A percentile compares a stretch with the other conserved stretches of the same genome.
Evolutionary conservation across 495 filamentous ascomycete genomes (phyloP).

Genomic region (Aspergillus cristatus): DNA sequence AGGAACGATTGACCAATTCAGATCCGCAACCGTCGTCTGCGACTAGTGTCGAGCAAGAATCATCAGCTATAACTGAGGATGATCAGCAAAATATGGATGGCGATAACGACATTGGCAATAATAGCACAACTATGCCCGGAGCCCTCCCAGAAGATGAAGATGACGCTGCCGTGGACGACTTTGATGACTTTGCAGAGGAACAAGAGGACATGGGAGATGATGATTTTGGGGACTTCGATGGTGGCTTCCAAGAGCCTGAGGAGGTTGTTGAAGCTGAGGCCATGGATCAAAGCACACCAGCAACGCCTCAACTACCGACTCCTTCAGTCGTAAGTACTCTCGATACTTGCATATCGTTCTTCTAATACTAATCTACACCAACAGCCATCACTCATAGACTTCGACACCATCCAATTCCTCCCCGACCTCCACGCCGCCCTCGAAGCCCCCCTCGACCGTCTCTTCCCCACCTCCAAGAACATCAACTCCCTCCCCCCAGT

Average conservation of each 20-base stretch:
- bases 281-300: slow-evolving; percentile 7
- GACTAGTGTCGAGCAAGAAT: slow-evolving; percentile 24
- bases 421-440: slow-evolving; percentile 37
- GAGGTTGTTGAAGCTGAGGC: slow-evolving; percentile 30
- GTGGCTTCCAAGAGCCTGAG: slow-evolving; percentile 63
- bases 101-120: slow-evolving; percentile 25
- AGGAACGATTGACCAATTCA: slow-evolving; percentile 50
- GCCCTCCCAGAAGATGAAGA: slow-evolving; percentile 17
- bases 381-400: slow-evolving; percentile 64
- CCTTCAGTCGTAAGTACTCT: slow-evolving; percentile 41
- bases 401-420: slow-evolving; percentile 50
- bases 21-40: slow-evolving; percentile 38
- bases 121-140: slow-evolving; percentile 19
- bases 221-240: slow-evolving; percentile 88
- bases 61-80: slow-evolving; percentile 8
- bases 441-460: slow-evolving; percentile 41
- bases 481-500: slow-evolving; percentile 30
- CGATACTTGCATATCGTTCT: neutral
- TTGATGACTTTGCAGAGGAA: slow-evolving; percentile 93
- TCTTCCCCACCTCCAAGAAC: slow-evolving; percentile 44
- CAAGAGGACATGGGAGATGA: slow-evolving; percentile 52
- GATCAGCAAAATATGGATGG: slow-evolving; percentile 7
- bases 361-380: slow-evolving; percentile 2
- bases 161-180: slow-evolving; percentile 56
- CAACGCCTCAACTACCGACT: slow-evolving; percentile 32